Evolutionary conservation across 805 yeast species (phyloP).

Genomic region (Kuraishia cidri): DNA sequence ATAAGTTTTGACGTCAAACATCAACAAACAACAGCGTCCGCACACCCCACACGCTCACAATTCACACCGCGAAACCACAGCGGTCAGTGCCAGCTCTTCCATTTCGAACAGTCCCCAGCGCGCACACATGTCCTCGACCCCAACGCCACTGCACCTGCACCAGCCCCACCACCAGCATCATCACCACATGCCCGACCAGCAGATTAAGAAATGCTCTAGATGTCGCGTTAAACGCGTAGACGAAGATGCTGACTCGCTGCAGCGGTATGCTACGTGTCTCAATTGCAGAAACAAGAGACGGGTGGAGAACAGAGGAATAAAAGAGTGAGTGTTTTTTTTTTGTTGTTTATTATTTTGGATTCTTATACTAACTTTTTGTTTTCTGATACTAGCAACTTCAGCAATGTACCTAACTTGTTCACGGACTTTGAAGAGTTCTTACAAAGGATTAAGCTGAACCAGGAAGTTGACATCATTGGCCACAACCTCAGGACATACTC

Average conservation of each 20-base stretch:
- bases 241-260: conserved; percentile 21
- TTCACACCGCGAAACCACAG: too few relatives aligned
- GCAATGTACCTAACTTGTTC: conserved; percentile 21
- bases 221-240: conserved; percentile 28
- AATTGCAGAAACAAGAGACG: conserved; percentile 29
- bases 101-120: too few relatives aligned
- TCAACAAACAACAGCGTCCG: too few relatives aligned
- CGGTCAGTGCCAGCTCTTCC: too few relatives aligned
- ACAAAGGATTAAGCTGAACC: conserved; percentile 22
- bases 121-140: too few relatives aligned
- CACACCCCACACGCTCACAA: too few relatives aligned
- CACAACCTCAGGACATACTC: conserved; percentile 24
- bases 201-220: conserved; percentile 29
- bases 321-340: conserved; percentile 4
- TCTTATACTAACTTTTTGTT: conserved; percentile 2
- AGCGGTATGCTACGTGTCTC: conserved; percentile 31
- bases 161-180: too few relatives aligned
- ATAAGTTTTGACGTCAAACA: too few relatives aligned
- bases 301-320: conserved; percentile 14
- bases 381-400: neutral
- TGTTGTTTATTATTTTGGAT: conserved; percentile 4
- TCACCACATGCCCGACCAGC: conserved; percentile 1
- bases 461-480: conserved; percentile 23
- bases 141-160: too few relatives aligned
- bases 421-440: conserved; percentile 23